These are phyloP conservation scores for Apophysomyces trapeziformis DNA, from an alignment of 371 early-diverging fungal species.

Conservation along the genomic window DNA sequence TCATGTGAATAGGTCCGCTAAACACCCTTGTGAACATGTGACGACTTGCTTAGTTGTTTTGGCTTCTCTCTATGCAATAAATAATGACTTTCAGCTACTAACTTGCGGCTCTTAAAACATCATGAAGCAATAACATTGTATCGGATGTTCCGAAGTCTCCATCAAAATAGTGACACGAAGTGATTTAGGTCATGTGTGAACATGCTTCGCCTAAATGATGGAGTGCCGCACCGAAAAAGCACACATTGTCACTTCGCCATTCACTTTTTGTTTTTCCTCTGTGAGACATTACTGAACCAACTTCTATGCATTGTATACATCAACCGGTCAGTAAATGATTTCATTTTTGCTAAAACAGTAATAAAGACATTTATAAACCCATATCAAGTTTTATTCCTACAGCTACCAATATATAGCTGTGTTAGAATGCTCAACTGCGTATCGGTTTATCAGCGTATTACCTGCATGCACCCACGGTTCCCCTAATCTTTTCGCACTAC, in stretches of 20 bases:
- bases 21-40: neutral
- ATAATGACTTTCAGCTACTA: neutral
- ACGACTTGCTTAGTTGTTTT: slow-evolving; percentile 1
- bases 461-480: slow-evolving; percentile 10
- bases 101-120: slow-evolving; percentile 2
- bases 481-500: neutral
- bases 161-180: slow-evolving; percentile 1
- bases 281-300: too few relatives aligned
- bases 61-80: neutral
- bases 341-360: too few relatives aligned
- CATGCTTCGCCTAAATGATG: neutral
- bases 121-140: slow-evolving; percentile 5
- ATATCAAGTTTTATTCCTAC: too few relatives aligned
- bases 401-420: neutral
- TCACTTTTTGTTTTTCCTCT: too few relatives aligned
- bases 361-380: too few relatives aligned
- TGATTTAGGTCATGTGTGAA: neutral
- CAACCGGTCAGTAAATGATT: too few relatives aligned
- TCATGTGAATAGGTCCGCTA: neutral
- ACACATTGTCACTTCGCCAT: neutral
- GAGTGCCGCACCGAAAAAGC: neutral
- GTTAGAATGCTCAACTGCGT: neutral
- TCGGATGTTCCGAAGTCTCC: slow-evolving; percentile 4
- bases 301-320: too few relatives aligned
- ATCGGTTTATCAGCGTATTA: neutral